Conservation (phyloP, 768 basidiomycete genomes). For the Lactarius hengduanensis region DNA sequence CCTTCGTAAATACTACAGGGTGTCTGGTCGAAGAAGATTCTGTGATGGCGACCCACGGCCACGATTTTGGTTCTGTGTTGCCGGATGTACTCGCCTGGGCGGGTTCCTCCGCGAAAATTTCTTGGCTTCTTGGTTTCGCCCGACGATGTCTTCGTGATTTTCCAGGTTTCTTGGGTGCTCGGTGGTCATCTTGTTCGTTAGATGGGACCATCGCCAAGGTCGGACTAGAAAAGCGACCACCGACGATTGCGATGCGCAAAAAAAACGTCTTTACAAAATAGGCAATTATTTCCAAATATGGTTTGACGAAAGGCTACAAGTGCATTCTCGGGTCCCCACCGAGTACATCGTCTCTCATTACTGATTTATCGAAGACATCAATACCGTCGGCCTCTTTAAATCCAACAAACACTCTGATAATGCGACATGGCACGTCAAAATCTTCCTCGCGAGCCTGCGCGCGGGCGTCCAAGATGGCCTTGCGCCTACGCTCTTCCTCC, state of each 20-base stretch:
- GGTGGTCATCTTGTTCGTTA: conserved; percentile 4
- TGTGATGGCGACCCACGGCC: conserved; percentile 72
- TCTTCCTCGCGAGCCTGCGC: conserved; percentile 49
- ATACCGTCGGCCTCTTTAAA: conserved; percentile 41
- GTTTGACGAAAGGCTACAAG: conserved; percentile 15
- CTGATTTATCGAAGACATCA: conserved; percentile 11
- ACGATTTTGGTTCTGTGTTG: conserved; percentile 32
- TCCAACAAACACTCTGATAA: conserved; percentile 60
- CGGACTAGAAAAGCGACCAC: not conserved
- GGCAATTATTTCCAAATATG: conserved; percentile 21
- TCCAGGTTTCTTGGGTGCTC: not conserved
- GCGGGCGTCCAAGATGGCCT: conserved; percentile 59
- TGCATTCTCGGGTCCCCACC: not conserved
- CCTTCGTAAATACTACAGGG: conserved; percentile 81
- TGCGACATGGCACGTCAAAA: conserved; percentile 51
- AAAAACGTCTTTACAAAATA: conserved; percentile 12
- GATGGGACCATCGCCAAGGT: conserved; percentile 16
- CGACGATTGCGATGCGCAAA: not conserved
- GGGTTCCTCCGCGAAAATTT: conserved; percentile 32
- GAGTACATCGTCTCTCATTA: conserved; percentile 8
- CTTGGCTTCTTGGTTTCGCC: conserved; percentile 42
- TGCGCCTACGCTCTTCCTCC: conserved; percentile 61
- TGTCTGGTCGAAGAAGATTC: conserved; percentile 62
- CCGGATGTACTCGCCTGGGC: conserved; percentile 30
- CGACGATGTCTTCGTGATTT: conserved; percentile 30